Evolutionary conservation across 768 basidiomycete genomes (phyloP).

Genomic region (Phanerochaete carnosa): DNA sequence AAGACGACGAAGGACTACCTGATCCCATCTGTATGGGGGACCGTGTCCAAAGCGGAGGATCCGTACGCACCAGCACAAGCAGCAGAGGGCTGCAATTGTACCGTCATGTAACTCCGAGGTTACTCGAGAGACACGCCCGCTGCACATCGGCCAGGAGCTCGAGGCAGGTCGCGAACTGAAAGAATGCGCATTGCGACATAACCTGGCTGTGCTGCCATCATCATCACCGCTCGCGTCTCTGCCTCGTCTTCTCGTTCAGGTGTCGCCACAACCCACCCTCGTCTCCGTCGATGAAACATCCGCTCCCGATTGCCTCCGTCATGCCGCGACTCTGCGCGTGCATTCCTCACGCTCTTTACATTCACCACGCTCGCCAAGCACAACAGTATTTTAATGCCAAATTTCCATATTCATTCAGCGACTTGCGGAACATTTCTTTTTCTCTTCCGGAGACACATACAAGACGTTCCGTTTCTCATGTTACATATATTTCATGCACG

Average conservation of each 20-base stretch:
- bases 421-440: background rate
- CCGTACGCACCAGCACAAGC: constrained; percentile 77
- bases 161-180: background rate
- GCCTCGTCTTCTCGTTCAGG: background rate
- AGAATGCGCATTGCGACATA: background rate
- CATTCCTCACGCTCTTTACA: background rate
- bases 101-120: constrained; percentile 22
- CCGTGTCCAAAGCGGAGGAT: constrained; percentile 87
- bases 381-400: background rate
- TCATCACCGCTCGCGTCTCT: background rate
- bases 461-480: background rate
- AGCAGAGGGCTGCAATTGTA: constrained; percentile 22
- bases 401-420: background rate
- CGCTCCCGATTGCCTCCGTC: background rate
- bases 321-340: background rate
- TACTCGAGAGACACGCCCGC: background rate
- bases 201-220: background rate
- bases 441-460: background rate
- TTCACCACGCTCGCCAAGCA: constrained; percentile 4
- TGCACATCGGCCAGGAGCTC: background rate
- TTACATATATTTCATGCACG: constrained; percentile 2
- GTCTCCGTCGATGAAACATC: constrained; percentile 5
- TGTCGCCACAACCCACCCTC: background rate
- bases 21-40: constrained; percentile 97
- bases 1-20: constrained; percentile 71